These are phyloP conservation scores for Sindora glabra DNA, from an alignment of 306 rosid species.

Conservation along the genomic window DNA sequence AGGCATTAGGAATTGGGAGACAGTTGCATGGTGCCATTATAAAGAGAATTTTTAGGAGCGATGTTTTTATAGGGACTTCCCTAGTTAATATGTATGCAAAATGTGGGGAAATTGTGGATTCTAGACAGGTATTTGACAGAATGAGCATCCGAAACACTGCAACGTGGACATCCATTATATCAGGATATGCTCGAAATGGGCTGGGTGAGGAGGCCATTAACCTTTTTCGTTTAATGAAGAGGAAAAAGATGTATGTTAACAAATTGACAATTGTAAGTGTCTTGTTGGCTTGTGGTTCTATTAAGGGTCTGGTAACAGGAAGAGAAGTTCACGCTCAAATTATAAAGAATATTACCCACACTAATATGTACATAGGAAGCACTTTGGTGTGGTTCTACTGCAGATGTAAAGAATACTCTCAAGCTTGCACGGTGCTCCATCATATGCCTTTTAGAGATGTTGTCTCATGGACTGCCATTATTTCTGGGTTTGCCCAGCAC, in stretches of 20 bases:
- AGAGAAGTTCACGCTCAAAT: constrained; percentile 82
- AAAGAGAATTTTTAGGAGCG: constrained; percentile 57
- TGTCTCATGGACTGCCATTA: constrained; percentile 91
- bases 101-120: constrained; percentile 60
- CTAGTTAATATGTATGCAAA: constrained; percentile 85
- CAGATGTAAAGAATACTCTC: constrained; percentile 54
- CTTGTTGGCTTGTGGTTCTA: constrained; percentile 73
- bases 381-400: constrained; percentile 93
- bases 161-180: constrained; percentile 90
- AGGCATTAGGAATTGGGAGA: constrained; percentile 51
- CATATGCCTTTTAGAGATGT: constrained; percentile 76
- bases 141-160: constrained; percentile 72
- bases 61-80: constrained; percentile 75
- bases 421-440: constrained; percentile 59
- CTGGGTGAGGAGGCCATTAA: constrained; percentile 64
- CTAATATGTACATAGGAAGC: constrained; percentile 51
- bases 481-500: constrained; percentile 63
- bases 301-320: constrained; percentile 42
- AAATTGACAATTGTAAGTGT: constrained; percentile 61
- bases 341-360: constrained; percentile 31
- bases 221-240: constrained; percentile 62
- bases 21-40: constrained; percentile 67
- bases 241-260: constrained; percentile 42
- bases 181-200: constrained; percentile 84
- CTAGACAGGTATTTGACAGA: constrained; percentile 55